These are phyloP conservation scores for Dichotomocladium elegans DNA, from an alignment of 371 early-diverging fungal genomes.

Conservation along the genomic window DNA sequence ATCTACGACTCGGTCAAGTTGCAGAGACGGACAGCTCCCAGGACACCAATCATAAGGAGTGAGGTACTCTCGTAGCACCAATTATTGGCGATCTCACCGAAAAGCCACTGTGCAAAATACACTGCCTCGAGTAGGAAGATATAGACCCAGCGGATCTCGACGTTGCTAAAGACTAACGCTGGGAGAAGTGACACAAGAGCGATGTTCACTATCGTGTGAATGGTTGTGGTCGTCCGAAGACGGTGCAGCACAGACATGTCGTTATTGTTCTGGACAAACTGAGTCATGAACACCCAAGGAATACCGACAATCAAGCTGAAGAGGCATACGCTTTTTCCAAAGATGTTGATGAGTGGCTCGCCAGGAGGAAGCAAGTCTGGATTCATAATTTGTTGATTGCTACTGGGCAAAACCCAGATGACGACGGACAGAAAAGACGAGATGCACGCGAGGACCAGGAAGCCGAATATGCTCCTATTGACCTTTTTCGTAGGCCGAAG, in stretches of 20 bases:
- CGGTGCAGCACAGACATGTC: background rate
- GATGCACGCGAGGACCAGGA: background rate
- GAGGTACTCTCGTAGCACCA: background rate
- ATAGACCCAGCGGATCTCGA: background rate
- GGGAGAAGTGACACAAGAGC: background rate
- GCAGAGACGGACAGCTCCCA: background rate
- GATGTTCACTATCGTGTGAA: background rate
- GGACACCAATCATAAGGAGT: background rate
- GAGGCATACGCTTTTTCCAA: background rate
- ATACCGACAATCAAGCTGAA: background rate
- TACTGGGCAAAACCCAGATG: background rate
- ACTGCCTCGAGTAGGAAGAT: background rate
- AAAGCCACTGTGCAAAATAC: background rate
- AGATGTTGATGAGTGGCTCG: background rate
- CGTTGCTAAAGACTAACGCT: background rate
- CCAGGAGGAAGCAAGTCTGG: background rate
- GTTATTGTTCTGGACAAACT: background rate
- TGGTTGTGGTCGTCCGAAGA: background rate
- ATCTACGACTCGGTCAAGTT: background rate
- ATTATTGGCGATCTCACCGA: background rate
- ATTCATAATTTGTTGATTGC: too few relatives aligned
- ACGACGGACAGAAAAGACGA: background rate
- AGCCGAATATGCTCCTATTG: background rate
- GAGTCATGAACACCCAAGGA: background rate
- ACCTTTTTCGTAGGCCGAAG: background rate